phyloP scores from a whole-genome alignment of 768 basidiomycete genomes.

The Tylopilus vinaceipallidus region DNA sequence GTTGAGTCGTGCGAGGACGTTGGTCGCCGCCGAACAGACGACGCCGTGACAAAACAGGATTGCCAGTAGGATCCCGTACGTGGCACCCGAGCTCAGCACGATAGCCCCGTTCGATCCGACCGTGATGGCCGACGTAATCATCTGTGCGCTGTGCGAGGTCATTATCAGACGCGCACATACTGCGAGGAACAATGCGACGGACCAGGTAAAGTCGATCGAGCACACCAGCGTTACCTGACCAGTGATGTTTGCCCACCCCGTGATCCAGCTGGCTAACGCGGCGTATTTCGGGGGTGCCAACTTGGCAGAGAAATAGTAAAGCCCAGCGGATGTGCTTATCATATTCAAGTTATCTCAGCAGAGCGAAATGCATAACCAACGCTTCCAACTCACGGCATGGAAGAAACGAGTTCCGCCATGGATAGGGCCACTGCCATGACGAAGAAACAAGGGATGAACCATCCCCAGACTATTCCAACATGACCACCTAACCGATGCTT shows the following conservation, averaged over 20 bases:
- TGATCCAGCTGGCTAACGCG: slow-evolving; percentile 57
- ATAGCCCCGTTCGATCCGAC: slow-evolving; percentile 55
- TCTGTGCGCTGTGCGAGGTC: slow-evolving; percentile 51
- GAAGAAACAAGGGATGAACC: slow-evolving; percentile 69
- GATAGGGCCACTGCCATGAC: slow-evolving; percentile 65
- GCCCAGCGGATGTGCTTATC: slow-evolving; percentile 68
- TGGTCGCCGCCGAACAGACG: slow-evolving; percentile 70
- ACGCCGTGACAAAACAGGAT: slow-evolving; percentile 67
- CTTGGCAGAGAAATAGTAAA: slow-evolving; percentile 79
- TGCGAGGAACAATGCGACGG: slow-evolving; percentile 7
- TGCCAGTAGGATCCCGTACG: slow-evolving; percentile 63
- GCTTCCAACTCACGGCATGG: slow-evolving; percentile 62
- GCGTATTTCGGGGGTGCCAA: slow-evolving; percentile 62
- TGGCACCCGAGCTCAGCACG: slow-evolving; percentile 55
- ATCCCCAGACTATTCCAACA: slow-evolving; percentile 76
- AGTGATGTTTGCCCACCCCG: slow-evolving; percentile 72
- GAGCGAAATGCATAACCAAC: neutral
- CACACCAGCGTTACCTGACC: slow-evolving; percentile 70
- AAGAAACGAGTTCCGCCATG: slow-evolving; percentile 71
- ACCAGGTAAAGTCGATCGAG: slow-evolving; percentile 73
- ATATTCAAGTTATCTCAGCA: no score
- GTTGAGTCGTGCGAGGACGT: slow-evolving; percentile 64
- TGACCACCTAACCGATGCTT: slow-evolving; percentile 52
- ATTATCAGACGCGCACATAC: neutral
- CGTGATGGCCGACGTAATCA: slow-evolving; percentile 71